These are phyloP conservation scores for Plasmodium malariae DNA, from an alignment of 169 alveolate species.

Conservation along the genomic window DNA sequence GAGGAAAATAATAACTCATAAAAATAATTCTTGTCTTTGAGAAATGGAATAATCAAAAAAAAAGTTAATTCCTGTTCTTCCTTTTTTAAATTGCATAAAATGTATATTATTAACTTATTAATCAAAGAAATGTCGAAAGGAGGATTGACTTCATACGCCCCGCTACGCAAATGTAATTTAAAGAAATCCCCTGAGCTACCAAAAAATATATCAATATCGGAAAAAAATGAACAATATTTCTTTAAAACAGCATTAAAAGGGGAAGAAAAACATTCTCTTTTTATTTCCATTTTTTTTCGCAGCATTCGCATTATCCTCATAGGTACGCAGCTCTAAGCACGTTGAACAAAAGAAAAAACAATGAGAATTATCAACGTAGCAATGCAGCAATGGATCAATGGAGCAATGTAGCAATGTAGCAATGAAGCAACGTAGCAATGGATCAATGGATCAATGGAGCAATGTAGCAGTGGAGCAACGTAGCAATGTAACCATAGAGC, in stretches of 20 bases:
- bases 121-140: slow-evolving; percentile 74
- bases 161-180: slow-evolving; percentile 18
- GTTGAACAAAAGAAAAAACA: background rate
- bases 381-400: too few relatives aligned
- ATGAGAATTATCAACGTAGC: too few relatives aligned
- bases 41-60: slow-evolving; percentile 48
- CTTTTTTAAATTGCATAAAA: slow-evolving; percentile 53
- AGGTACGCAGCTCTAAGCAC: slow-evolving; percentile 52
- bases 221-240: slow-evolving; percentile 62
- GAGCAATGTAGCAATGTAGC: too few relatives aligned
- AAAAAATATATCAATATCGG: slow-evolving; percentile 72
- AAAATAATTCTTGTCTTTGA: slow-evolving; percentile 51
- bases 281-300: slow-evolving; percentile 19
- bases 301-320: slow-evolving; percentile 33
- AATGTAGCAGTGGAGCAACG: too few relatives aligned
- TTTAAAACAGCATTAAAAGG: slow-evolving; percentile 61
- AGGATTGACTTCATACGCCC: slow-evolving; percentile 71
- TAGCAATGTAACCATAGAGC: too few relatives aligned
- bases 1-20: slow-evolving; percentile 67
- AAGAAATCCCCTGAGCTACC: slow-evolving; percentile 75
- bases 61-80: slow-evolving; percentile 52
- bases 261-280: slow-evolving; percentile 75
- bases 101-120: slow-evolving; percentile 48
- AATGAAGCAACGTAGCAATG: too few relatives aligned
- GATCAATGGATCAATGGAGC: too few relatives aligned